Evolutionary conservation across 306 rosid genomes (phyloP).

Genomic region (Psophocarpus tetragonolobus): DNA sequence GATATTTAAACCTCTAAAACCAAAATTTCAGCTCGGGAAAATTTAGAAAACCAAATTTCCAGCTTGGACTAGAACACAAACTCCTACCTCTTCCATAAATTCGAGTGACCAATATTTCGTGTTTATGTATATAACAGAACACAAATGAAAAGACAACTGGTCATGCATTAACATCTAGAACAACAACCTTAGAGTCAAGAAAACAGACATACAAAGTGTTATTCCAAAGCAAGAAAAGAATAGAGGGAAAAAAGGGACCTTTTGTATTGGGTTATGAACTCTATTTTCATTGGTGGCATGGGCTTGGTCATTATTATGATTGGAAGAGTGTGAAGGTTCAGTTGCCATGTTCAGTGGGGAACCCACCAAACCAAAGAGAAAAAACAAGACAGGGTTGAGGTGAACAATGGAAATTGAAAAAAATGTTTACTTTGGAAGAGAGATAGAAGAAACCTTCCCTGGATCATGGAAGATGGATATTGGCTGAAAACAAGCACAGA

Average conservation of each 20-base stretch:
- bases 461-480: slow-evolving; percentile 29
- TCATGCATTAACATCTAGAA: not conserved
- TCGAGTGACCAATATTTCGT: not conserved
- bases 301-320: not conserved
- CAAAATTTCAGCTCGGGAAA: not conserved
- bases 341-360: slow-evolving; percentile 36
- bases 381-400: not conserved
- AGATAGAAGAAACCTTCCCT: not conserved
- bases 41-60: slow-evolving; percentile 16
- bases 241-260: slow-evolving; percentile 28
- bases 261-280: slow-evolving; percentile 31
- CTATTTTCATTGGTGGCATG: slow-evolving; percentile 2
- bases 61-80: not conserved
- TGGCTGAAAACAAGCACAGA: not conserved
- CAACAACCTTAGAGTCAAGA: not conserved
- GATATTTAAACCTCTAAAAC: not conserved
- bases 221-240: not conserved
- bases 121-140: not conserved
- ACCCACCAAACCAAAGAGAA: slow-evolving; percentile 34
- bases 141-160: slow-evolving; percentile 1
- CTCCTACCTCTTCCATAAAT: slow-evolving; percentile 1
- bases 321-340: slow-evolving; percentile 6
- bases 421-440: not conserved
- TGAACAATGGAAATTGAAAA: slow-evolving; percentile 12
- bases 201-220: not conserved